These are phyloP conservation scores for Meyerozyma elateridarum DNA, from an alignment of 1,139 yeast species.

Conservation along the genomic window DNA sequence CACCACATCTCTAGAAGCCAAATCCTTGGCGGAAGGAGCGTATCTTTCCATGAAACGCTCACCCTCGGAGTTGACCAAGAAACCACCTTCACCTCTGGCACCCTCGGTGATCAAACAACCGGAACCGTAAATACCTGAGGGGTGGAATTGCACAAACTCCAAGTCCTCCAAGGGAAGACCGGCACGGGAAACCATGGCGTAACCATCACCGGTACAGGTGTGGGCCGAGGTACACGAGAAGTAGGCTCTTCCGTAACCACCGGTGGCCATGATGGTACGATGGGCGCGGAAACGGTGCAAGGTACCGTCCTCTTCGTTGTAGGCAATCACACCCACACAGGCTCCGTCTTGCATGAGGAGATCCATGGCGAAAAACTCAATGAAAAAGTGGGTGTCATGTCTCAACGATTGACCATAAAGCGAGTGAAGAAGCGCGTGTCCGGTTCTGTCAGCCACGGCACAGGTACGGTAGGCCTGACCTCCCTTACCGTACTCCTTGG, in stretches of 20 bases:
- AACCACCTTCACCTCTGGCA: slow-evolving; percentile 99
- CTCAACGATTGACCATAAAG: slow-evolving; percentile 94
- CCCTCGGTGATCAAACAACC: slow-evolving; percentile 99
- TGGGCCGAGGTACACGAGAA: slow-evolving; percentile 99
- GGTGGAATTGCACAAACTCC: slow-evolving; percentile 98
- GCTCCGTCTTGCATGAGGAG: slow-evolving; percentile 93
- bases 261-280: slow-evolving; percentile 94
- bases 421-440: slow-evolving; percentile 94
- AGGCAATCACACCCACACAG: slow-evolving; percentile 95
- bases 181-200: slow-evolving; percentile 97
- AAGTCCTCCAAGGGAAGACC: slow-evolving; percentile 96
- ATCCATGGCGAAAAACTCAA: slow-evolving; percentile 95
- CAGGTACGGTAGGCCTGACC: slow-evolving; percentile 99
- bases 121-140: slow-evolving; percentile 98
- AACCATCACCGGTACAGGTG: slow-evolving; percentile 99
- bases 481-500: slow-evolving; percentile 93
- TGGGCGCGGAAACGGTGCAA: slow-evolving; percentile 96
- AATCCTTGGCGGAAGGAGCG: slow-evolving; percentile 97
- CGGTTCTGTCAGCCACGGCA: slow-evolving; percentile 99
- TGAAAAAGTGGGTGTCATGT: slow-evolving; percentile 96
- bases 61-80: slow-evolving; percentile 92
- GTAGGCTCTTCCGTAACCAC: slow-evolving; percentile 98
- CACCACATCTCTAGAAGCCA: slow-evolving; percentile 97
- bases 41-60: slow-evolving; percentile 99
- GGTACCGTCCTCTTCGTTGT: slow-evolving; percentile 98